Percentiles rank a stretch among this genome's conserved stretches.
Conservation (phyloP, 2,329 filamentous ascomycete species). For the Colletotrichum gloeosporioides region DNA sequence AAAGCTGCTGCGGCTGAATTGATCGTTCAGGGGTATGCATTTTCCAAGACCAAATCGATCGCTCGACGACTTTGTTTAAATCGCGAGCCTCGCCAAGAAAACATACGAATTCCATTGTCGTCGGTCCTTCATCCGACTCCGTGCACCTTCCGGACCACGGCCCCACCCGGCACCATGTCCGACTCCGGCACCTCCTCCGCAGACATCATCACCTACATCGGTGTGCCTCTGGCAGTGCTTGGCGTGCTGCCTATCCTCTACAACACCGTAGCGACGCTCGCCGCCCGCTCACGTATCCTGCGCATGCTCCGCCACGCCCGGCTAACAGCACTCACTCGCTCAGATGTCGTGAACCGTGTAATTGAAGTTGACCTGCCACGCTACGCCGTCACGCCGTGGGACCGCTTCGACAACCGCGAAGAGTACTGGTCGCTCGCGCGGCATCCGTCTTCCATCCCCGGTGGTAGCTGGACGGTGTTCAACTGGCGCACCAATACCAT, state of each 20-base stretch:
- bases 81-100: background rate
- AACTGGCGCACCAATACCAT: conserved; percentile 70
- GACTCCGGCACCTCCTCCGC: background rate
- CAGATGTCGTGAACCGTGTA: conserved; percentile 68
- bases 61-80: background rate
- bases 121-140: background rate
- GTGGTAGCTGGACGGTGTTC: conserved; percentile 69
- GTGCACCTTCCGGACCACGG: background rate
- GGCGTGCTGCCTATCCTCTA: conserved; percentile 70
- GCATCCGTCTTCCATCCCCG: conserved; percentile 58
- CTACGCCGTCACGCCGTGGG: conserved; percentile 66
- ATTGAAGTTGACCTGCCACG: conserved; percentile 71
- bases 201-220: conserved; percentile 22
- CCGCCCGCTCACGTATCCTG: conserved; percentile 65
- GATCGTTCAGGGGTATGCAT: background rate
- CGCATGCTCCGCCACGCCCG: conserved; percentile 61
- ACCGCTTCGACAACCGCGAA: conserved; percentile 55
- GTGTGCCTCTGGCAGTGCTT: conserved; percentile 59
- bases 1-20: conserved; percentile 16
- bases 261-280: conserved; percentile 65
- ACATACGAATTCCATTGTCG: background rate
- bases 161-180: background rate
- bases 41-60: background rate
- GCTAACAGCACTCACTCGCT: conserved; percentile 65
- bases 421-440: conserved; percentile 64